Base-by-base conservation (phyloP, 345 rosid species). In the Bruguiera gymnorhiza region DNA sequence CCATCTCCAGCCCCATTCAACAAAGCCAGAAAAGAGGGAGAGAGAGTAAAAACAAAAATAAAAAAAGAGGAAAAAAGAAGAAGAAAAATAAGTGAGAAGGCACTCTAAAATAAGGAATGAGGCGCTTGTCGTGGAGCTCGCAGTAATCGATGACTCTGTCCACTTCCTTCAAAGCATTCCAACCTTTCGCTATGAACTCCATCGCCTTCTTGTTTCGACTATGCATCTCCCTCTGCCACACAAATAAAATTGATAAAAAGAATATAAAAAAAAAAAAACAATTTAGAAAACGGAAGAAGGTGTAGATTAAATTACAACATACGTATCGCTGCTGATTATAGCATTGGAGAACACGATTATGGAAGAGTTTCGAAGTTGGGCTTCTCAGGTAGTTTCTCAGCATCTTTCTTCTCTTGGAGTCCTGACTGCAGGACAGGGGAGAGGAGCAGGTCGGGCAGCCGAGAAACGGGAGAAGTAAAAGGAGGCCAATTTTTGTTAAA, bases 171-270 rank as follows among this genome's bases (percentile, higher is more conserved):
- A 91, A 74, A 70, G 92, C 96, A 29, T 83, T 86, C 89, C 87
- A 91, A 31, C 97, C 97, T 83, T 83, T 89, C 0, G 96, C 96
- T 60, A 91, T 90, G 10, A 87, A 76, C 84, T 91, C 97, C 96
- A 86, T 87, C 21, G 97, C 98, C 69, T 82, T 88, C 87, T 86
- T 86, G 82, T 89, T 89, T 76, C 97, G 83, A 62, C 85, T 83
- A 76, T 91, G 97, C 51, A 94, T 51, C 74, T 78, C 86, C 73
- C 98, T 85, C 96, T 93, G 84, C 34, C 13, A 39, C 55, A 30
- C 62, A 73, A 3, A 13, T 13, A 27, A 27, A 27, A 27, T 27
- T 27, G 1, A 7, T 8, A 13, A 43, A 43, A 43, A 2, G 10
- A 10, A 24, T 24, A 37, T 0, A 24, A 24, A 24, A 11, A 39